Base-by-base conservation (phyloP, 1,284 basidiomycete species). In the Clitocybe nebularis region DNA sequence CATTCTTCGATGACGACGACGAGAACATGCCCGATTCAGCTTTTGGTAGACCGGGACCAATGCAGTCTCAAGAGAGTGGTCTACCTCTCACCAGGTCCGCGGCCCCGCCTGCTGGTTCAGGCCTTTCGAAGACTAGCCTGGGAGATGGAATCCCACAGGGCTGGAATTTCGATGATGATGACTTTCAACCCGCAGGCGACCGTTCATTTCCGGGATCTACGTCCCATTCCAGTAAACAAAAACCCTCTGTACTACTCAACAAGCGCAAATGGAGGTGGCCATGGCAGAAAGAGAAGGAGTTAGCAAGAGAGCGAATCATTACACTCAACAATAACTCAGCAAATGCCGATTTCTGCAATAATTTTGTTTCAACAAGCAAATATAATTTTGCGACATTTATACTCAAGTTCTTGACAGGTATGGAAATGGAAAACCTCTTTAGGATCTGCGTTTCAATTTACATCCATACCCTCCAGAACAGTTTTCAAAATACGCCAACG, bases 401-500 rank as follows among this genome's bases (percentile, higher is more conserved):
- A 7, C 93, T 93, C 39, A 98, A 97, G 64, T 99, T 99, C 69
- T 65, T 99, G 45, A 77, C 78, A 47, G 91, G 93, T 95, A 56
- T n/a, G n/a, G n/a, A n/a, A n/a, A n/a, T n/a, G n/a, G n/a, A n/a
- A n/a, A n/a, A n/a, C n/a, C n/a, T n/a, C n/a, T 55, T 83, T 64
- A 10, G 9, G 9, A 14, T 11, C 28, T 32, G 8, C 28, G n/a
- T 21, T 34, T 42, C 6, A 13, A 21, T 34, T 2, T 53, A 52
- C 43, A 49, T 33, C 34, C 38, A 39, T 36, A 11, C 24, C 17
- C 29, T 33, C 4, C 70, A 86, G 93, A 97, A 63, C 93, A 97
- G 83, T 96, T 97, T 74, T 93, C 89, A 50, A 95, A 96, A 78
- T 98, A 97, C 60, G 96, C 96, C 55, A 99, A 99, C 64, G 49